Evolutionary conservation across 2,329 filamentous ascomycete species (phyloP).

Genomic region (Dactylellina parvicollis): DNA sequence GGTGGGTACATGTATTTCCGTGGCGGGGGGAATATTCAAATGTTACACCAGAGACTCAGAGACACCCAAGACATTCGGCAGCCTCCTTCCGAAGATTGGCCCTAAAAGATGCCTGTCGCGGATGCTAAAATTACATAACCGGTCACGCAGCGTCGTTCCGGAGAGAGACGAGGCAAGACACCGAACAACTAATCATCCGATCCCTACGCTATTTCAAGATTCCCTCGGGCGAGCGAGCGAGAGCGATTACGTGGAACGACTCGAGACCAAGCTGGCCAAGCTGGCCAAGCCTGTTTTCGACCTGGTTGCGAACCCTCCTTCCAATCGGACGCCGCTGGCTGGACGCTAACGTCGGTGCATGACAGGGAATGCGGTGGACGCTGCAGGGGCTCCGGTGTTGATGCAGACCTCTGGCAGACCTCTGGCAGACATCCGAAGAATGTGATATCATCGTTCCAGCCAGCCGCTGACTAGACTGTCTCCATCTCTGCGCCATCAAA

Average conservation of each 20-base stretch:
- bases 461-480: too few species aligned
- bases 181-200: not conserved
- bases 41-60: constrained; percentile 21
- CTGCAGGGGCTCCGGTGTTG: constrained; percentile 2
- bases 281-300: not conserved
- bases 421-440: constrained; percentile 26
- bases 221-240: not conserved
- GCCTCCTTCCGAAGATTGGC: constrained; percentile 16
- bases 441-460: constrained; percentile 29
- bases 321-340: not conserved
- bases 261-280: not conserved
- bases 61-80: constrained; percentile 26
- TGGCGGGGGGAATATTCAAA: not conserved
- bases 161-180: not conserved
- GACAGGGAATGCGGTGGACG: constrained; percentile 7
- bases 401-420: constrained; percentile 7
- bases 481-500: not conserved
- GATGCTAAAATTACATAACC: constrained; percentile 11
- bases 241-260: constrained; percentile 16
- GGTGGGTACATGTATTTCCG: too few species aligned
- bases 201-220: not conserved
- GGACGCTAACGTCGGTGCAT: constrained; percentile 21
- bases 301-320: not conserved
- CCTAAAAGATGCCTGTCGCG: not conserved
- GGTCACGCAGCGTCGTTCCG: constrained; percentile 12